Base-by-base conservation (phyloP, 2,329 filamentous ascomycete species). In the Lasiodiplodia gonubiensis region DNA sequence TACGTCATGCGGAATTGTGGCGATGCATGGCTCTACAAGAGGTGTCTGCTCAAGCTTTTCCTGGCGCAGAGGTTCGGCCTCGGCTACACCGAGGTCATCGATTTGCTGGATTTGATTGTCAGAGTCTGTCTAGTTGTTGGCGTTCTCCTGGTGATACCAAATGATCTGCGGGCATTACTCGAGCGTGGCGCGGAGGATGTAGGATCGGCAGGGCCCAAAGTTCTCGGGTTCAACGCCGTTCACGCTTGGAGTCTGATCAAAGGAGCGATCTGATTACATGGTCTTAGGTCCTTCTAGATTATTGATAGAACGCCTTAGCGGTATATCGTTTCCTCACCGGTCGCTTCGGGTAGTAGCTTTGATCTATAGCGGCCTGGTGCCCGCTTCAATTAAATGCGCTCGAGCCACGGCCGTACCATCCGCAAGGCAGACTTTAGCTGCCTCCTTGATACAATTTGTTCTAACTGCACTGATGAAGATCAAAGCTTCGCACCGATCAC, bases 61-160 rank as follows among this genome's bases (percentile, higher is more conserved):
- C 69, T 83, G 3, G 81, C 81, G 2, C 76, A 82, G 68, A 72
- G 80, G 2, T 74, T 79, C 27, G 72, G 74, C 3, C 71, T 80
- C 6, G 80, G 81, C 1, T 74, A 80, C 7, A 72, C 77, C 6
- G 75, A 75, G 3, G 42, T 80, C 21, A 67, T 82, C 68, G 69
- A 61, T 12, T 14, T 71, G 4, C 69, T 71, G 66, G 76, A 74
- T 70, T 70, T 67, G 48, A 60, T 69, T 39, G 65, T 74, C 1
- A 78, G 72, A 59, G 64, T 61, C n/a, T 46, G 12, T 71, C n/a
- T 59, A 18, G 33, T 35, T n/a, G 39, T 59, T 7, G 33, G 48
- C 3, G 33, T 18, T 25, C 27, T 51, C 18, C 11, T 21, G 0
- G 49, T 51, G 11, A 39, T 39, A 51, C 35, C 66, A 21, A 52